These are phyloP conservation scores for Eucalyptus tenuipes DNA, from an alignment of 345 rosid species.

Conservation along the genomic window DNA sequence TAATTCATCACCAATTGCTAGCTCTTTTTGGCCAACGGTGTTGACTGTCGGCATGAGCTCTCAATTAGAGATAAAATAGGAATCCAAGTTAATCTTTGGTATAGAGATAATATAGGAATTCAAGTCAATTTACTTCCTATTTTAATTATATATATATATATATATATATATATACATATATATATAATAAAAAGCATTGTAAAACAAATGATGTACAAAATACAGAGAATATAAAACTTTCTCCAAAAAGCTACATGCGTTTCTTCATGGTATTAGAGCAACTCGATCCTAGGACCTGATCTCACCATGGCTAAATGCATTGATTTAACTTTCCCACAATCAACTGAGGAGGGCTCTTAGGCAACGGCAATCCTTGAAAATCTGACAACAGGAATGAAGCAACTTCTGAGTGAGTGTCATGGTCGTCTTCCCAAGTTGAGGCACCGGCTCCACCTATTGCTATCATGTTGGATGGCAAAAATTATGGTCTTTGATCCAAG, in stretches of 20 bases:
- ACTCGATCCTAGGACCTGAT: neutral
- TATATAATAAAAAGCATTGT: neutral
- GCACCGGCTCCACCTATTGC: neutral
- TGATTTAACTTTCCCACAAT: neutral
- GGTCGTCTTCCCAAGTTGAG: neutral
- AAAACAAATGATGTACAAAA: neutral
- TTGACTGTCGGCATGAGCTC: neutral
- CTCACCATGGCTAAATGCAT: neutral
- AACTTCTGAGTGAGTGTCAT: neutral
- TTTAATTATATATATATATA: too few species aligned
- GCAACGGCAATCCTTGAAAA: neutral
- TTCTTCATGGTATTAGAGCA: neutral
- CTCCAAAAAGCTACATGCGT: rapidly evolving
- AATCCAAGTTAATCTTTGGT: too few species aligned
- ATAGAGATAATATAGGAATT: neutral
- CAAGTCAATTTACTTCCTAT: neutral
- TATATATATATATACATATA: too few species aligned
- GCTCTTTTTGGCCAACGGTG: neutral
- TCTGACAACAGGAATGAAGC: neutral
- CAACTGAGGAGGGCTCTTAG: neutral
- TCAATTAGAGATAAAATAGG: neutral
- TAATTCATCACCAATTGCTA: neutral
- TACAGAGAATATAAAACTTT: neutral
- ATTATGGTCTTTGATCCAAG: neutral
- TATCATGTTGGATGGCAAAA: neutral